phyloP scores from a whole-genome alignment of 2,329 filamentous ascomycete genomes.

The Lachnellula willkommii region DNA sequence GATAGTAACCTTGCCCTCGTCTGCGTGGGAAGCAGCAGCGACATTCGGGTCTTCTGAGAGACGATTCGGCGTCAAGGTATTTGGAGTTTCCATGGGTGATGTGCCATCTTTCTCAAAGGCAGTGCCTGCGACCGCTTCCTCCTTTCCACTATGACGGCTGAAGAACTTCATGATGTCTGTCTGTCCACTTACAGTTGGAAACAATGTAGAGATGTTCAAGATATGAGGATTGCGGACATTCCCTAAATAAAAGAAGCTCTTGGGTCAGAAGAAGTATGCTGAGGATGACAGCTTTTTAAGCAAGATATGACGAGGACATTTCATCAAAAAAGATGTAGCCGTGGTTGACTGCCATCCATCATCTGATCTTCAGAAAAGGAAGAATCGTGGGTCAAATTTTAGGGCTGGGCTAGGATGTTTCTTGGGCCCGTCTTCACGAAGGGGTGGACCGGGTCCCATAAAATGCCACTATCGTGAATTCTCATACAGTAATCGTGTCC shows the following conservation, averaged over 20 bases:
- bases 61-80: not conserved
- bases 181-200: not conserved
- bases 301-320: too few relatives aligned
- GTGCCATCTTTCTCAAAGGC: not conserved
- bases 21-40: not conserved
- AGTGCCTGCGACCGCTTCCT: not conserved
- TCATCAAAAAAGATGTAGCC: too few relatives aligned
- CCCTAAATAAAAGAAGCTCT: not conserved
- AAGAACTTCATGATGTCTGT: conserved; percentile 5
- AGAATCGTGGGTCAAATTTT: not conserved
- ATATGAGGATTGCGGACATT: not conserved
- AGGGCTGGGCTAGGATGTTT: not conserved
- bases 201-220: not conserved
- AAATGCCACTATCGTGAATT: not conserved
- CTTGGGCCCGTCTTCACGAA: not conserved
- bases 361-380: too few relatives aligned
- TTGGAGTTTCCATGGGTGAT: not conserved
- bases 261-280: too few relatives aligned
- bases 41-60: not conserved
- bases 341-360: too few relatives aligned
- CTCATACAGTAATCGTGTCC: not conserved
- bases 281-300: too few relatives aligned
- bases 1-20: conserved; percentile 28
- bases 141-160: not conserved
- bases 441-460: not conserved